Percentiles rank a stretch among this genome's conserved stretches.
Evolutionary conservation across 2,329 filamentous ascomycete genomes (phyloP).

Genomic region (Penicillium fuscoglaucum): DNA sequence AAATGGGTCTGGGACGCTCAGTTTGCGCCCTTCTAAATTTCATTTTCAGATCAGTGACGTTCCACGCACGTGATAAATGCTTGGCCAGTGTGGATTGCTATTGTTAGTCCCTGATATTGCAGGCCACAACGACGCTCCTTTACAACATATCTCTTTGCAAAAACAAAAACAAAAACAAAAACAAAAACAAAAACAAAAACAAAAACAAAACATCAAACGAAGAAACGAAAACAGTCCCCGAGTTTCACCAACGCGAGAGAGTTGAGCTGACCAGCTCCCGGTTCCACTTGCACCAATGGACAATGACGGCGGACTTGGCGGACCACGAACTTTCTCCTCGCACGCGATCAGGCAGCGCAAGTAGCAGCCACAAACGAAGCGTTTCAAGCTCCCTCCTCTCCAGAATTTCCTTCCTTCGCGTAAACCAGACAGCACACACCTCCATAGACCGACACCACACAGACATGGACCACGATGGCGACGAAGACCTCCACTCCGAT

Average conservation of each 20-base stretch:
- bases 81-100: no score
- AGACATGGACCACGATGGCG: constrained; percentile 28
- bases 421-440: constrained; percentile 42
- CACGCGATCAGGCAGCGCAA: constrained; percentile 36
- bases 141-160: not conserved
- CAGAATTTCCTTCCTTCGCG: constrained; percentile 67
- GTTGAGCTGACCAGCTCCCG: constrained; percentile 25
- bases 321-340: constrained; percentile 29
- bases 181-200: not conserved
- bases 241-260: constrained; percentile 11
- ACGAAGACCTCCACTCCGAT: constrained; percentile 32
- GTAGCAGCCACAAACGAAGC: constrained; percentile 51
- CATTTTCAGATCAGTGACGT: no score
- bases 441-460: constrained; percentile 28
- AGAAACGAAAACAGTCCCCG: not conserved
- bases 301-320: constrained; percentile 34
- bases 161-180: constrained; percentile 1
- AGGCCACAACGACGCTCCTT: constrained; percentile 6
- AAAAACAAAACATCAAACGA: not conserved
- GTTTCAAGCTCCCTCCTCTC: constrained; percentile 67
- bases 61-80: no score
- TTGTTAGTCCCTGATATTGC: constrained; percentile 1
- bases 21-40: no score
- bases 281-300: constrained; percentile 37
- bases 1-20: no score